Percentiles rank a stretch among this genome's conserved stretches.
phyloP scores from a whole-genome alignment of 1,284 basidiomycete genomes.

The Lentinula novae-zelandiae region DNA sequence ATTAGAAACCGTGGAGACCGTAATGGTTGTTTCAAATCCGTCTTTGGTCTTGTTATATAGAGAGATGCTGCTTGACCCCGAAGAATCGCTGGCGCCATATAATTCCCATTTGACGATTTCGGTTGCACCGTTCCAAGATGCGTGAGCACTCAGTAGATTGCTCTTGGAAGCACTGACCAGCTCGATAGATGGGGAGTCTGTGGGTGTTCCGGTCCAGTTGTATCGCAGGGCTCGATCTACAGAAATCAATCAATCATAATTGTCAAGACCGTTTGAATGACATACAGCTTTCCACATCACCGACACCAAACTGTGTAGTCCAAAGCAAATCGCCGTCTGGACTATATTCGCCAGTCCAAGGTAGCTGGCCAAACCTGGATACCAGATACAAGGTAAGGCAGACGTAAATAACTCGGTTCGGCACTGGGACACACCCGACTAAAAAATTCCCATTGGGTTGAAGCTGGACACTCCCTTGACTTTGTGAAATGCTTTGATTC shows the following conservation, averaged over 20 bases:
- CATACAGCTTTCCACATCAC: conserved; percentile 8
- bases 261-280: not conserved
- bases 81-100: conserved; percentile 1
- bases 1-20: conserved; percentile 1
- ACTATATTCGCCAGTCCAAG: conserved; percentile 7
- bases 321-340: conserved; percentile 10
- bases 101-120: conserved; percentile 11
- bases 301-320: conserved; percentile 10
- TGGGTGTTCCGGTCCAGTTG: conserved; percentile 14
- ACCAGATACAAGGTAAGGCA: not conserved
- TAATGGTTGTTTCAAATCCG: conserved; percentile 11
- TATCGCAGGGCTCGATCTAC: conserved; percentile 9
- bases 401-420: not conserved
- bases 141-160: conserved; percentile 3
- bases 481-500: conserved; percentile 5
- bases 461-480: conserved; percentile 10
- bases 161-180: not conserved
- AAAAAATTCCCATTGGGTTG: conserved; percentile 12
- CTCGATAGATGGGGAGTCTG: not conserved
- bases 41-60: conserved; percentile 9
- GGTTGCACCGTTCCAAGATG: conserved; percentile 13
- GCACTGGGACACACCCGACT: not conserved
- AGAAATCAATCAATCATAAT: not conserved
- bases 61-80: conserved; percentile 5
- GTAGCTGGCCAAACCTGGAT: conserved; percentile 9